Evolutionary conservation across 176 grass and related monocot species (phyloP), one percentile per base, ranked within the genome.

Genomic region (Hsuehochloa calcarea): DNA sequence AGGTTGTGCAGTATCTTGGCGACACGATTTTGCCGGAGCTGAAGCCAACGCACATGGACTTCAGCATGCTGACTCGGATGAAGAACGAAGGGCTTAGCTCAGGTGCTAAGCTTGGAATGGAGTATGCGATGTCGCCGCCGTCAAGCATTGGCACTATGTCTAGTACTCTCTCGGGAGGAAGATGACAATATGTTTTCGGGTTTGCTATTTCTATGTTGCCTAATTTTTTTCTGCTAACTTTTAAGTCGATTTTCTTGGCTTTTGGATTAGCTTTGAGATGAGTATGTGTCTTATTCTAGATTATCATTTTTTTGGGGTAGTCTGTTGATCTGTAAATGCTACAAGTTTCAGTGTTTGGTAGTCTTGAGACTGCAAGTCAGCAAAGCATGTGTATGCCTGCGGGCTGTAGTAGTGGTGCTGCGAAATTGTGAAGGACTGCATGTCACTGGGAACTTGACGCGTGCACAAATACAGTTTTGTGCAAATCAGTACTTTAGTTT

Each of bases 91-190:
- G 35, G 13, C 7, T 17, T 65, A 31, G 52, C 45, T 60, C 35
- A 46, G 72, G 66, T 75, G 71, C 80, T 66, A 55, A 17, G 17
- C 13, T 8, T 52, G 15, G 10, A 1, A 7, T 41, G 45, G 44
- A 14, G 44, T 84, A 56, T 63, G 60, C 63, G n/a, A 22, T 51
- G 60, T 55, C 60, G 20, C 55, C 82, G 60, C 43, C 60, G 20
- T 67, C 82, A 67, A 84, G 82, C 72, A 20, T 46, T 60, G 80
- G 68, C 20, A 72, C 68, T 10, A 61, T 82, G 67, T 82, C 80
- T 34, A 83, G 54, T 72, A 75, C 70, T 40, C 59, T 84, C 44
- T 84, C 71, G 4, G 70, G 60, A 66, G 70, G 70, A 75, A 75
- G 82, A 27, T 84, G 27, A 83, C 10, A 41, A 1, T 39, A 19